A percentile compares a stretch with the other conserved stretches of the same genome.
Conservation (phyloP, 805 yeast species). For the Candida multigemmis region DNA sequence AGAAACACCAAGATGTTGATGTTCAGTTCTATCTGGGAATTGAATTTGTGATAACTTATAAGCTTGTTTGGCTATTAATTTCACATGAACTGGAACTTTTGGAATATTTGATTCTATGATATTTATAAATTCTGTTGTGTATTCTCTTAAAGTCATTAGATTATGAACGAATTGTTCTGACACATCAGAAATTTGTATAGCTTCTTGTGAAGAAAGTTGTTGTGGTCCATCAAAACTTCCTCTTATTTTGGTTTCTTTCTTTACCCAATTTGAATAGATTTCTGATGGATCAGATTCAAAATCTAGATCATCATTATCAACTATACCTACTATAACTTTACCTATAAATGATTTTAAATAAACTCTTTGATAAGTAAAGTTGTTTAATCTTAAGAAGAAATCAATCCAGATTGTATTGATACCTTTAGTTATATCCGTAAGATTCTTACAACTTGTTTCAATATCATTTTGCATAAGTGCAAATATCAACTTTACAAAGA, state of each 20-base stretch:
- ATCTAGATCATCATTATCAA: constrained; percentile 43
- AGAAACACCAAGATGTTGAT: constrained; percentile 53
- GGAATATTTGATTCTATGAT: constrained; percentile 36
- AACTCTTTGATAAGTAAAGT: constrained; percentile 39
- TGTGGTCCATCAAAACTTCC: constrained; percentile 28
- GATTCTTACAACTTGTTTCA: constrained; percentile 11
- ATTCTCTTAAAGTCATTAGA: constrained; percentile 65
- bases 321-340: constrained; percentile 23
- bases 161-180: constrained; percentile 63
- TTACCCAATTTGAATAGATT: constrained; percentile 37
- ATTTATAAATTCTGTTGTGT: constrained; percentile 51
- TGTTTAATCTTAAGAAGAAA: constrained; percentile 32
- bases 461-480: constrained; percentile 36
- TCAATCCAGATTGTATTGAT: constrained; percentile 36
- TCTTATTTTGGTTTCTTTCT: constrained; percentile 22
- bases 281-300: constrained; percentile 75
- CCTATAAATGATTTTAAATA: constrained; percentile 33
- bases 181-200: constrained; percentile 75
- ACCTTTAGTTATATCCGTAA: constrained; percentile 31
- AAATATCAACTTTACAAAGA: constrained; percentile 50
- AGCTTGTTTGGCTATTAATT: constrained; percentile 23
- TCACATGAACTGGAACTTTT: constrained; percentile 26
- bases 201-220: constrained; percentile 46
- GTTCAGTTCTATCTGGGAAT: constrained; percentile 52
- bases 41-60: constrained; percentile 30